phyloP scores from a whole-genome alignment of 306 rosid genomes.

The Lathyrus oleraceus region DNA sequence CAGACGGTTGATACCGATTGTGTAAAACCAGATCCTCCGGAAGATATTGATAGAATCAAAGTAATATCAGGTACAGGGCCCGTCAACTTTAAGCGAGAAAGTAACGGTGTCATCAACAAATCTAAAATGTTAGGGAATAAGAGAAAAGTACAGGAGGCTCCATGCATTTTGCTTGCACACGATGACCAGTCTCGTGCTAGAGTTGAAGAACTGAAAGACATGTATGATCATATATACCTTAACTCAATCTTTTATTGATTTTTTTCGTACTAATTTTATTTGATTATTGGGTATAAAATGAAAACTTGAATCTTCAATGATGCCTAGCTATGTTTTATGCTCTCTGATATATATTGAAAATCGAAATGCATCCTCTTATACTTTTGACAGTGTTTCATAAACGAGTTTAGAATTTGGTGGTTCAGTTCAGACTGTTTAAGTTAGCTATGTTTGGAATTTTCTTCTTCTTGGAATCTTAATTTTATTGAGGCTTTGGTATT shows the following conservation, averaged over 20 bases:
- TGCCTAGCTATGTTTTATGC: slow-evolving; percentile 24
- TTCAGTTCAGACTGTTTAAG: neutral
- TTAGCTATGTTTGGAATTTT: slow-evolving; percentile 14
- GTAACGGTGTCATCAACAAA: slow-evolving; percentile 38
- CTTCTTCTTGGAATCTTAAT: neutral
- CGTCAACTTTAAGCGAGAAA: slow-evolving; percentile 46
- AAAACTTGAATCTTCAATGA: neutral
- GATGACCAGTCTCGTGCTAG: slow-evolving; percentile 64
- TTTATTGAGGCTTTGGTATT: slow-evolving; percentile 9
- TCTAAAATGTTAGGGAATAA: slow-evolving; percentile 49
- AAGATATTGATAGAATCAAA: slow-evolving; percentile 44
- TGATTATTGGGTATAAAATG: slow-evolving; percentile 5
- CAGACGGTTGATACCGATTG: slow-evolving; percentile 35
- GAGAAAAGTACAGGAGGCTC: slow-evolving; percentile 52
- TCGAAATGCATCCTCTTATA: slow-evolving; percentile 7
- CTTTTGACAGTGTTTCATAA: neutral
- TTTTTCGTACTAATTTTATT: slow-evolving; percentile 8
- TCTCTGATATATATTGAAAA: slow-evolving; percentile 23
- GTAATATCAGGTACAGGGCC: slow-evolving; percentile 37
- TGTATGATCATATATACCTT: slow-evolving; percentile 49
- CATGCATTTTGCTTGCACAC: slow-evolving; percentile 59
- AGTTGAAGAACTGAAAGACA: slow-evolving; percentile 67
- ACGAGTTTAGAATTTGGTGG: slow-evolving; percentile 7
- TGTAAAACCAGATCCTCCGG: slow-evolving; percentile 44
- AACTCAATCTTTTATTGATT: slow-evolving; percentile 8